Evolutionary conservation across 805 yeast species (phyloP).

Genomic region (Kodamaea neixiangensis): DNA sequence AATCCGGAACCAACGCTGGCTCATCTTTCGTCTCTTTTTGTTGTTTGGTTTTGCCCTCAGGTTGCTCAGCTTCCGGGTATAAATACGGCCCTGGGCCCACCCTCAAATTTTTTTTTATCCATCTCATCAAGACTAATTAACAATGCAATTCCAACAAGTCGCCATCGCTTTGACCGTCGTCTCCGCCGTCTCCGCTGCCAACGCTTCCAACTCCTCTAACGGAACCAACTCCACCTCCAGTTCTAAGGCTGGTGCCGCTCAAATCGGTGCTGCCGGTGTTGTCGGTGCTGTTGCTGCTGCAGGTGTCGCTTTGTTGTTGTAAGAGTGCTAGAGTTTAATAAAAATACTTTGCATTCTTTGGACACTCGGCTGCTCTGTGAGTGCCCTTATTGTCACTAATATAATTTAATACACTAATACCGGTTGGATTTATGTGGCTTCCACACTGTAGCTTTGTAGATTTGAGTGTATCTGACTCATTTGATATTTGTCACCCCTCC

Average conservation of each 20-base stretch:
- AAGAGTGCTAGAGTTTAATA: conserved; percentile 13
- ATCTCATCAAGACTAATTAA: conserved; percentile 6
- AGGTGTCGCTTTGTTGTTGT: conserved; percentile 36
- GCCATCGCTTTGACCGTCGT: conserved; percentile 31
- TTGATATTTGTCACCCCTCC: conserved; percentile 1
- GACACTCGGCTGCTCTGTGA: conserved; percentile 4
- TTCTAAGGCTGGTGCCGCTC: conserved; percentile 25
- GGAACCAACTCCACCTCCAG: conserved; percentile 14
- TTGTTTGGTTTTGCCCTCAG: not conserved
- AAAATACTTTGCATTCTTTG: conserved; percentile 1
- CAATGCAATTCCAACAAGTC: conserved; percentile 31
- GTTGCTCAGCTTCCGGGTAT: not conserved
- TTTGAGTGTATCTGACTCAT: not conserved
- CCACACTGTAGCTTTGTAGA: not conserved
- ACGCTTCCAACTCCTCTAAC: conserved; percentile 18
- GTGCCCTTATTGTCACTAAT: conserved; percentile 3
- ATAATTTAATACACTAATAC: conserved; percentile 1
- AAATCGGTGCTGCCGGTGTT: conserved; percentile 30
- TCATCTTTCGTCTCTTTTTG: conserved; percentile 4
- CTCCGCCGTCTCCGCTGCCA: conserved; percentile 31
- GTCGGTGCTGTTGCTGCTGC: conserved; percentile 32
- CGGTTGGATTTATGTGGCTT: not conserved
- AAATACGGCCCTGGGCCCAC: conserved; percentile 1
- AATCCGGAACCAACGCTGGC: not conserved
- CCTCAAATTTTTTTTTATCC: not conserved